phyloP scores from a whole-genome alignment of 192 early-diverging fungal genomes.

The Entomortierella beljakovae region DNA sequence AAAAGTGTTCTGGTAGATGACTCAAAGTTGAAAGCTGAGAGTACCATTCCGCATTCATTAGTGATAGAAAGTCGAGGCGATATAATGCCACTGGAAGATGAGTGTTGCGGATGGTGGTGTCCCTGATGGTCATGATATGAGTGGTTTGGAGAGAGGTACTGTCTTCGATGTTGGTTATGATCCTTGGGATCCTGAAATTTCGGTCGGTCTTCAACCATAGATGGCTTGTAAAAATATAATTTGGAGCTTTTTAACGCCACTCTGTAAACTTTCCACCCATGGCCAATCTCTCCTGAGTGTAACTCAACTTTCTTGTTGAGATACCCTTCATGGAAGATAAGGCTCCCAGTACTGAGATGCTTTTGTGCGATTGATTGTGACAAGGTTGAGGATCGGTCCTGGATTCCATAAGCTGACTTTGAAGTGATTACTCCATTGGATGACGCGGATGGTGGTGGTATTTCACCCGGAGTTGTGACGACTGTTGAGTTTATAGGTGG shows the following conservation, averaged over 20 bases:
- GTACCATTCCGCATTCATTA: constrained; percentile 61
- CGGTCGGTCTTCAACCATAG: constrained; percentile 54
- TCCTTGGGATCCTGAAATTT: constrained; percentile 41
- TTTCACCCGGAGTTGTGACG: neutral
- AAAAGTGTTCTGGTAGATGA: constrained; percentile 62
- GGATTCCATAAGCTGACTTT: neutral
- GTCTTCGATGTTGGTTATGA: constrained; percentile 28
- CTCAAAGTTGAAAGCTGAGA: constrained; percentile 70
- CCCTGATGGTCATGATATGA: neutral
- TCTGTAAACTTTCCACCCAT: constrained; percentile 83
- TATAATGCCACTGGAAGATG: constrained; percentile 26
- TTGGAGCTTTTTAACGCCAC: constrained; percentile 80
- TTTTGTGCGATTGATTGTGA: constrained; percentile 15
- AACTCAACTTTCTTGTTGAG: constrained; percentile 81
- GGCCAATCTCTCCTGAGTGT: constrained; percentile 68
- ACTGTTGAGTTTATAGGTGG: neutral
- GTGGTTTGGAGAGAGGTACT: constrained; percentile 16
- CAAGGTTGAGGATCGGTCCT: neutral
- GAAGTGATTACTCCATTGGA: no score
- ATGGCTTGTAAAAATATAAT: constrained; percentile 79
- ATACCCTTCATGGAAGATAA: constrained; percentile 69
- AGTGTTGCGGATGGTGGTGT: constrained; percentile 21
- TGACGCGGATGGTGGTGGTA: neutral
- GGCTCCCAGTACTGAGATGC: constrained; percentile 43
- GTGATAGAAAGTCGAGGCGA: constrained; percentile 44